Evolutionary conservation across 164 flowering plant species (phyloP).

Genomic region (Warburgia ugandensis): DNA sequence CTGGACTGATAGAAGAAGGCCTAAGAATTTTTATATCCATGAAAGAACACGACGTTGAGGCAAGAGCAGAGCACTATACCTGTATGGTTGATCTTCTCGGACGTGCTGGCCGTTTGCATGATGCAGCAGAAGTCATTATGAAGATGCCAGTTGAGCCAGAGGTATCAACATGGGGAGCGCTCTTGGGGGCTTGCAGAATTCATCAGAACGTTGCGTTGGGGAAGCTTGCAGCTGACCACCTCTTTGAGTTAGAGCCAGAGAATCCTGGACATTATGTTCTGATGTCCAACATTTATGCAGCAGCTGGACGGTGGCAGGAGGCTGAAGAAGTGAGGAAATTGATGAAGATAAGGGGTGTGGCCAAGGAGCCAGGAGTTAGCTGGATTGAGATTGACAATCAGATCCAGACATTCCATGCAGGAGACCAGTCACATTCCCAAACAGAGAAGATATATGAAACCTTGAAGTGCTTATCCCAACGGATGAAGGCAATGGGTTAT

Average conservation of each 20-base stretch:
- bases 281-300: slow-evolving; percentile 10
- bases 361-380: slow-evolving; percentile 11
- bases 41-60: slow-evolving; percentile 1
- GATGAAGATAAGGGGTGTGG: slow-evolving; percentile 7
- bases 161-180: slow-evolving; percentile 12
- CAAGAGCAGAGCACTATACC: slow-evolving; percentile 8
- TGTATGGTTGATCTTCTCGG: slow-evolving; percentile 12
- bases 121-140: slow-evolving; percentile 8
- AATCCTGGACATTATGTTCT: slow-evolving; percentile 12
- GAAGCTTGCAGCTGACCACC: slow-evolving; percentile 2
- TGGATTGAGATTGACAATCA: slow-evolving; percentile 12
- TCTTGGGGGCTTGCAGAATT: slow-evolving; percentile 12
- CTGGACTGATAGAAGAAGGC: slow-evolving; percentile 8
- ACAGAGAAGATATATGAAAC: slow-evolving; percentile 3
- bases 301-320: slow-evolving; percentile 7
- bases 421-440: slow-evolving; percentile 7
- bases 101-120: slow-evolving; percentile 8
- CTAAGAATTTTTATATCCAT: slow-evolving; percentile 6
- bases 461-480: background rate
- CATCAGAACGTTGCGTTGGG: slow-evolving; percentile 5
- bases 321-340: slow-evolving; percentile 6
- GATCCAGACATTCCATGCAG: slow-evolving; percentile 8
- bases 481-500: slow-evolving; percentile 9
- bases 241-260: slow-evolving; percentile 8
- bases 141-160: slow-evolving; percentile 10